These are phyloP conservation scores for Botryotinia globosa DNA, from an alignment of 2,329 filamentous ascomycete species.

Conservation along the genomic window DNA sequence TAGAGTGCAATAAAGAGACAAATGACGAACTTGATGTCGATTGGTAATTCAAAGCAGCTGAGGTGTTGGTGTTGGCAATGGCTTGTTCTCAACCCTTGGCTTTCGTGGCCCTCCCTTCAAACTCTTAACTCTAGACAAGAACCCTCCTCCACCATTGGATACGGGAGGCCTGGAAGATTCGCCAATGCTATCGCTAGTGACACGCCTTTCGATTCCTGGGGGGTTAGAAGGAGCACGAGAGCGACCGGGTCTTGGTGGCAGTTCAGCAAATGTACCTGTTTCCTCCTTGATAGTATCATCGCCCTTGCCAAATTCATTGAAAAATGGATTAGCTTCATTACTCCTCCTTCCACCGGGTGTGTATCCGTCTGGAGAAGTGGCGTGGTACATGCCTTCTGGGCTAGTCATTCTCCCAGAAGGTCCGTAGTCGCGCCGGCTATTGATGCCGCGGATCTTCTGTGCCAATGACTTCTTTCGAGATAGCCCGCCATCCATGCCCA, in stretches of 20 bases:
- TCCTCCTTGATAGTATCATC: constrained; percentile 62
- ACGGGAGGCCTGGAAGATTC: constrained; percentile 40
- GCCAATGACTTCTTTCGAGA: constrained; percentile 93
- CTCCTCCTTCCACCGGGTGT: constrained; percentile 40
- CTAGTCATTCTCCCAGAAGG: constrained; percentile 58
- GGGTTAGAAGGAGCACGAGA: constrained; percentile 57
- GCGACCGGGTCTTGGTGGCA: constrained; percentile 39
- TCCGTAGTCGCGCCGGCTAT: constrained; percentile 59
- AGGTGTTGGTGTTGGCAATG: constrained; percentile 4
- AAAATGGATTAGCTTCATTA: constrained; percentile 72
- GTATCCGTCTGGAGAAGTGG: constrained; percentile 37
- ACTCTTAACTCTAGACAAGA: constrained; percentile 78
- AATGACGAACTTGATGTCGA: background rate
- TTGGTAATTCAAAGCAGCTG: constrained; percentile 7
- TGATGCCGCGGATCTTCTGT: constrained; percentile 84
- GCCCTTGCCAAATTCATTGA: constrained; percentile 67
- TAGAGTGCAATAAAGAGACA: background rate
- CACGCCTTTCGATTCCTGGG: constrained; percentile 59
- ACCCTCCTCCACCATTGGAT: constrained; percentile 45
- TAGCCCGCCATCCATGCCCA: constrained; percentile 60
- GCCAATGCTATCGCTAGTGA: constrained; percentile 55
- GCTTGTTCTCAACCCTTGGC: constrained; percentile 34
- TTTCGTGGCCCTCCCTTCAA: constrained; percentile 67
- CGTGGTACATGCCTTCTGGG: constrained; percentile 49
- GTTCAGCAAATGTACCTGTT: constrained; percentile 46